Percentiles rank a stretch among this genome's conserved stretches.
Evolutionary conservation across 1,139 yeast genomes (phyloP).

Genomic region (Taiozyma sp.): DNA sequence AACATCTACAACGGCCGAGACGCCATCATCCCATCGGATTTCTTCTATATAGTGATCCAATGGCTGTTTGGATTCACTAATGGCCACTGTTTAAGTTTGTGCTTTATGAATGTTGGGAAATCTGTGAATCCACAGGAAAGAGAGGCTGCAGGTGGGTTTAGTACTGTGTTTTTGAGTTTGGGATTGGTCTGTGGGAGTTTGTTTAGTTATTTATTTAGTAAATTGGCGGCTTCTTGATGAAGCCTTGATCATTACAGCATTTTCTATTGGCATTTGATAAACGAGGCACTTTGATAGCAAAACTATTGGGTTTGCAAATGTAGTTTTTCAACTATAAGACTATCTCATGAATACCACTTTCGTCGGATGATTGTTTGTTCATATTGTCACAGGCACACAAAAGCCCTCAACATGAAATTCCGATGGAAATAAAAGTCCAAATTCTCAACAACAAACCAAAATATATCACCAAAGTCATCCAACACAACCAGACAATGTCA

Average conservation of each 20-base stretch:
- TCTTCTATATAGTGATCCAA: slow-evolving; percentile 64
- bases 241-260: neutral
- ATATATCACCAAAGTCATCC: neutral
- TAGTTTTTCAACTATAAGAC: too few relatives aligned
- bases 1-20: slow-evolving; percentile 42
- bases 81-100: slow-evolving; percentile 79
- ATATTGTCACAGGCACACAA: too few relatives aligned
- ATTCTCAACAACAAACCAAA: neutral
- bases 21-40: slow-evolving; percentile 49
- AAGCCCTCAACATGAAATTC: neutral
- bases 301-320: too few relatives aligned
- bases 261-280: neutral
- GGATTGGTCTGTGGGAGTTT: slow-evolving; percentile 80
- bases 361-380: too few relatives aligned
- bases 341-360: too few relatives aligned
- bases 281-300: neutral
- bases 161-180: slow-evolving; percentile 67
- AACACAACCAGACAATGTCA: neutral
- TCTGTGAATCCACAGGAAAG: slow-evolving; percentile 58
- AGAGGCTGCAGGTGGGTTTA: slow-evolving; percentile 93
- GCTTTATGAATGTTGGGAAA: slow-evolving; percentile 76
- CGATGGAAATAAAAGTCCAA: neutral
- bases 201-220: slow-evolving; percentile 53
- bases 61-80: slow-evolving; percentile 79
- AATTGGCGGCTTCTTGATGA: neutral